Evolutionary conservation across 164 flowering plant species (phyloP).

Genomic region (Macadamia integrifolia): DNA sequence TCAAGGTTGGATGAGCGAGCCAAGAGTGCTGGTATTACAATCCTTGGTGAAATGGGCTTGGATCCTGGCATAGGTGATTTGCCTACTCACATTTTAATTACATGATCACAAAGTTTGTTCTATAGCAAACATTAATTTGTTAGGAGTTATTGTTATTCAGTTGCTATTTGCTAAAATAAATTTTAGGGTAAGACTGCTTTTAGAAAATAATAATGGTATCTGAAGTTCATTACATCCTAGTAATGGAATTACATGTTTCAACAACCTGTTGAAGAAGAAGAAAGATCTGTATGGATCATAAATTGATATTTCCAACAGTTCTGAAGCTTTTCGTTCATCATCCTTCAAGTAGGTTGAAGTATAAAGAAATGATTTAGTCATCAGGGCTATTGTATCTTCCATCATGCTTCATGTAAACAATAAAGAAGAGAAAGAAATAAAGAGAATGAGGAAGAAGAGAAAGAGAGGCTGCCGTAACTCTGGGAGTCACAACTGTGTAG

Average conservation of each 20-base stretch:
- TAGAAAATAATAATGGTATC: neutral
- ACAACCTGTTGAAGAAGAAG: neutral
- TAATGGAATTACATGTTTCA: neutral
- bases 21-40: slow-evolving; percentile 67
- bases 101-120: neutral
- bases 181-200: neutral
- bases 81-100: neutral
- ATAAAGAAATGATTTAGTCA: neutral
- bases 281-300: neutral
- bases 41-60: slow-evolving; percentile 98
- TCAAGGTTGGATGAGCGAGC: slow-evolving; percentile 62
- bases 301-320: neutral
- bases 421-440: neutral
- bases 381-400: neutral
- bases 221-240: neutral
- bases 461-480: no score
- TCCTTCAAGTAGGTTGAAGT: neutral
- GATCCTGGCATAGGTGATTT: slow-evolving; percentile 97
- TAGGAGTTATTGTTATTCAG: neutral
- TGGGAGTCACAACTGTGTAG: no score
- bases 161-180: neutral
- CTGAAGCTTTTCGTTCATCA: neutral
- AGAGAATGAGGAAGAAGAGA: no score
- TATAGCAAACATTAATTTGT: neutral
- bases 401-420: neutral